Evolutionary conservation across 192 early-diverging fungal genomes (phyloP), one percentile per base, ranked within the genome.

Genomic region (Gonapodya prolifera): DNA sequence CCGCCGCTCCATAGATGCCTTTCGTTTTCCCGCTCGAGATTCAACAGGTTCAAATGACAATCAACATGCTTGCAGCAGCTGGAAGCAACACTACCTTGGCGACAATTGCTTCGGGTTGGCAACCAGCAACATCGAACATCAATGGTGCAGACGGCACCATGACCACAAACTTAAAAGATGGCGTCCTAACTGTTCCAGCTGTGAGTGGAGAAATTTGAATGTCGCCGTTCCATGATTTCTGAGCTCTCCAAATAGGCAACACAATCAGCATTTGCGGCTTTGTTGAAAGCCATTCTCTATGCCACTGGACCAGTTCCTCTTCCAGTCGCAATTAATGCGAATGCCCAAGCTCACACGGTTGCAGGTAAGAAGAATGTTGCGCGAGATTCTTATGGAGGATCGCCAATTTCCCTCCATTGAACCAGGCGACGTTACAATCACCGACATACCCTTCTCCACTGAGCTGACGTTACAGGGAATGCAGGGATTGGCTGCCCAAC

Each of bases 21-120:
- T 91, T 91, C 61, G 85, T 86, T 69, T 91, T 91, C 77, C 76
- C 83, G 31, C 69, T 91, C 28, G 85, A 83, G 30, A 85, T 91
- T 75, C 69, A 61, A 61, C 45, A 61, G 23, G 45, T 61, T 16
- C 8, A 61, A 61, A 61, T 61, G 45, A 61, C 45, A 23, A 61
- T 61, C 45, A 61, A 61, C 8, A 61, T 61, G 45, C 45, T 61
- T 75, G 34, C 45, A 23, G 45, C 45, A 23, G 45, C 45, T 61
- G 45, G 23, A 8, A 61, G 45, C 45, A 61, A 8, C 8, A 61
- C 45, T 61, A 23, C 45, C 45, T 23, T 61, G 8, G 45, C 45
- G 8, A 61, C 45, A 8, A 61, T 61, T 61, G 23, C 45, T 23
- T 61, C 45, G 8, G 45, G 45, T 23, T 61, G 23, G 8, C 8